Evolutionary conservation across 176 grass and related monocot species (phyloP).

Genomic region (Oryza meyeriana): DNA sequence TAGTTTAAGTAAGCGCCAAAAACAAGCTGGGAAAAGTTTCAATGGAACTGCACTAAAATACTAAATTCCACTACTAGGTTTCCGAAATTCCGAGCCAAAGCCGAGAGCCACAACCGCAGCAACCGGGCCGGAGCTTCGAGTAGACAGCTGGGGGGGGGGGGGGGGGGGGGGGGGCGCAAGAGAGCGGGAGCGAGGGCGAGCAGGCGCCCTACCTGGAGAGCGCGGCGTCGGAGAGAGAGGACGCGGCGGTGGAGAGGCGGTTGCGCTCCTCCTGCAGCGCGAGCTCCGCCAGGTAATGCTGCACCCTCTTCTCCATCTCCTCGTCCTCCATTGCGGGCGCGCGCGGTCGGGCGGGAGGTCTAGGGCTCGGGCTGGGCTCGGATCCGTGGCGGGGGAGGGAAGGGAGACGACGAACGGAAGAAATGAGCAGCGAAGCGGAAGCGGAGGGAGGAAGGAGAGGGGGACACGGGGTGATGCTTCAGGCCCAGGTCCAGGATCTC

Average conservation of each 20-base stretch:
- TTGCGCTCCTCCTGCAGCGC: slow-evolving; percentile 86
- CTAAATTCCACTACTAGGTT: background rate
- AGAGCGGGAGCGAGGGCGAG: no score
- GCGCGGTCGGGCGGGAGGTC: background rate
- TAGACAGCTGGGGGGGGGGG: background rate
- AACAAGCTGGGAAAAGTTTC: background rate
- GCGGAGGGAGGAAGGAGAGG: no score
- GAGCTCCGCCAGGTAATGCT: slow-evolving; percentile 78
- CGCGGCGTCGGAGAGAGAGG: slow-evolving; percentile 44
- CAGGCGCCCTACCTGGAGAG: slow-evolving; percentile 27
- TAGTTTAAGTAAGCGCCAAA: background rate
- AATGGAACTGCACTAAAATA: background rate
- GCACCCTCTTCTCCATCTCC: slow-evolving; percentile 91
- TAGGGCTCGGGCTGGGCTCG: slow-evolving; percentile 15
- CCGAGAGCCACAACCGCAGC: background rate
- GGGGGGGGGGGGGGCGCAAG: background rate
- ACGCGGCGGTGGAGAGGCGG: slow-evolving; percentile 48
- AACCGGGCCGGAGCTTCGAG: background rate
- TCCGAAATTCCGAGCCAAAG: background rate
- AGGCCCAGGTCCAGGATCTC: no score
- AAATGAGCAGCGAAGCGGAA: no score
- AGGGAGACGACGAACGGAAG: no score
- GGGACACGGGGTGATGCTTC: no score
- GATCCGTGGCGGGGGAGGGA: background rate
- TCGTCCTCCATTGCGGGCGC: slow-evolving; percentile 71